phyloP scores from a whole-genome alignment of 1,139 yeast genomes.

The Keqinozyma sinolaborantium region DNA sequence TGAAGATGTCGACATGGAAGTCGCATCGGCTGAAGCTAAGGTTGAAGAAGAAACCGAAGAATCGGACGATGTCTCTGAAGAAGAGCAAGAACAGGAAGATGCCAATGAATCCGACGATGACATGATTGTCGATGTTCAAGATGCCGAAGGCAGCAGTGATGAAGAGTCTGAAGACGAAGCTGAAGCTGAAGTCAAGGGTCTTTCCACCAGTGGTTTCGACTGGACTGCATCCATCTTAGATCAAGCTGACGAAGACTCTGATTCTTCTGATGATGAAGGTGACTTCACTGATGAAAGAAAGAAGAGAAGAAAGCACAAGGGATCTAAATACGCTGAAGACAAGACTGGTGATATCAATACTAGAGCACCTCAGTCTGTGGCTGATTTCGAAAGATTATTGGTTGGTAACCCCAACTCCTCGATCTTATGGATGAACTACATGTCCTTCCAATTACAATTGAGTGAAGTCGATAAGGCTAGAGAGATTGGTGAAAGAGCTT shows the following conservation, averaged over 20 bases:
- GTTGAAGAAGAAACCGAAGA: conserved; percentile 22
- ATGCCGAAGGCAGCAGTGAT: conserved; percentile 17
- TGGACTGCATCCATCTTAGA: conserved; percentile 91
- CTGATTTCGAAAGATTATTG: conserved; percentile 87
- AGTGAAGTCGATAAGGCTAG: conserved; percentile 94
- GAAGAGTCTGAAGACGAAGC: conserved; percentile 19
- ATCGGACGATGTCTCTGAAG: conserved; percentile 21
- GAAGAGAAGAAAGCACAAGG: conserved; percentile 44
- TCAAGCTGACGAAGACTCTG: conserved; percentile 60
- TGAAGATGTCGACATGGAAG: conserved; percentile 31
- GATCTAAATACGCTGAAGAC: conserved; percentile 57
- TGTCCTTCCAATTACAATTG: conserved; percentile 95
- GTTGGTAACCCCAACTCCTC: conserved; percentile 94
- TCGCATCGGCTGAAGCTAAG: conserved; percentile 28
- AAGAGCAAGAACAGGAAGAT: conserved; percentile 21
- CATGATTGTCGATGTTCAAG: conserved; percentile 18
- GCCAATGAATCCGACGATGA: conserved; percentile 22
- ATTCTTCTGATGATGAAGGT: conserved; percentile 56
- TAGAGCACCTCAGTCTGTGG: conserved; percentile 84
- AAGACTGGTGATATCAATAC: conserved; percentile 80
- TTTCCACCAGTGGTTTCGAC: conserved; percentile 81
- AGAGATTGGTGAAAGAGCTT: conserved; percentile 88
- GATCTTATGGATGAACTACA: conserved; percentile 93
- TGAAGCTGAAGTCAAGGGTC: conserved; percentile 37
- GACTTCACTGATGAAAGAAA: conserved; percentile 44